phyloP scores from a whole-genome alignment of 1,284 basidiomycete genomes.

The Ganoderma boninense region DNA sequence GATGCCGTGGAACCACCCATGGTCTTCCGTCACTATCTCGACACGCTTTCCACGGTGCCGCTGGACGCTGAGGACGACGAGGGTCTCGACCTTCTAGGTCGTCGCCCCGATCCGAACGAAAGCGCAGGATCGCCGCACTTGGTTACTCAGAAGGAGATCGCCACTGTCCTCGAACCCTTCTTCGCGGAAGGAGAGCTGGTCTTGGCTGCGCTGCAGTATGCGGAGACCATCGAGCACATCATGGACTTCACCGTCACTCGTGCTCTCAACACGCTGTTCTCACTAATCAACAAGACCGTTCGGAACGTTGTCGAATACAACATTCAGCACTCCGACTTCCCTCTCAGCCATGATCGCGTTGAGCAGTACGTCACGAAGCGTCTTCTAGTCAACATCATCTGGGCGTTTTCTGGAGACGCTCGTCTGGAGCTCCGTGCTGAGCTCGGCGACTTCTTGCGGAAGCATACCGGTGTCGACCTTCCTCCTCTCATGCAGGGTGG shows the following conservation, averaged over 20 bases:
- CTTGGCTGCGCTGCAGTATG: conserved; percentile 79
- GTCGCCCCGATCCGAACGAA: conserved; percentile 61
- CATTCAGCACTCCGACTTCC: conserved; percentile 94
- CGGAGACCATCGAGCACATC: conserved; percentile 90
- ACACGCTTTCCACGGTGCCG: conserved; percentile 78
- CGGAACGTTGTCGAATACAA: conserved; percentile 97
- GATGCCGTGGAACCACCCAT: conserved; percentile 92
- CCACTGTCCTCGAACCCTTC: conserved; percentile 80
- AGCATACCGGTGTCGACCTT: conserved; percentile 90
- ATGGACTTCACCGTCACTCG: conserved; percentile 98
- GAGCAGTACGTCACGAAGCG: conserved; percentile 93
- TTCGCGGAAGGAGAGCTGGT: conserved; percentile 89
- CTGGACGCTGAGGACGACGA: conserved; percentile 95
- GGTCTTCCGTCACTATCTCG: conserved; percentile 92
- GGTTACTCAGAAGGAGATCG: conserved; percentile 84
- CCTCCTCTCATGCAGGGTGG: conserved; percentile 79
- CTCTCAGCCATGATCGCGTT: conserved; percentile 82
- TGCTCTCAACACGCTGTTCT: conserved; percentile 95
- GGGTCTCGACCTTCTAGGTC: conserved; percentile 63
- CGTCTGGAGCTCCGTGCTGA: conserved; percentile 89
- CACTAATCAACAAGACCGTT: conserved; percentile 95
- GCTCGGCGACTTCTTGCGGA: conserved; percentile 89
- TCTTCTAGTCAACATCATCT: conserved; percentile 93
- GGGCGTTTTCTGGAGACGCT: conserved; percentile 98
- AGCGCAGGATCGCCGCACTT: conserved; percentile 71